A percentile compares a stretch with the other conserved stretches of the same genome.
These are phyloP conservation scores for Plasmodium gonderi DNA, from an alignment of 169 alveolate species.

Conservation along the genomic window DNA sequence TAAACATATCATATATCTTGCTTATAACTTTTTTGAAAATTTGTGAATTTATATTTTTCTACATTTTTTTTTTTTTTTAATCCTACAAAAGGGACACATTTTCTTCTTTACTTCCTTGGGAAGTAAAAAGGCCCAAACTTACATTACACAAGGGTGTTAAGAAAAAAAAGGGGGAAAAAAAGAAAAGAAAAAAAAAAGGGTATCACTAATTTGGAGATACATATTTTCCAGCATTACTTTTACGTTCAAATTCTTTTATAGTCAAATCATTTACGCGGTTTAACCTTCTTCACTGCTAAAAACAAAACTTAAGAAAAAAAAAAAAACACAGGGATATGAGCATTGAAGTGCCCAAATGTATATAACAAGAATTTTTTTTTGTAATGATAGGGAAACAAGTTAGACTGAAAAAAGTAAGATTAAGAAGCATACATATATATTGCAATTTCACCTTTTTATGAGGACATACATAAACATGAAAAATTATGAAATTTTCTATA, in stretches of 20 bases:
- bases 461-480: constrained; percentile 22
- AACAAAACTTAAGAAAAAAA: too few relatives aligned
- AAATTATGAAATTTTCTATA: constrained; percentile 24
- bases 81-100: neutral
- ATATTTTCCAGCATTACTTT: too few relatives aligned
- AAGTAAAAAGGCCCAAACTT: neutral
- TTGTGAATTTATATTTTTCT: neutral
- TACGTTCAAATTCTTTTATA: too few relatives aligned
- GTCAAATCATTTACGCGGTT: too few relatives aligned
- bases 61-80: neutral
- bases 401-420: neutral
- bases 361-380: too few relatives aligned
- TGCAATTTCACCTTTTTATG: neutral
- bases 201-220: too few relatives aligned
- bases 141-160: too few relatives aligned
- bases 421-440: neutral
- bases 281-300: too few relatives aligned
- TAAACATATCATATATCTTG: neutral
- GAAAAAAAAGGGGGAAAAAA: neutral
- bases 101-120: neutral
- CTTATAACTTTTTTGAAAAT: neutral
- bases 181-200: neutral
- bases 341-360: too few relatives aligned
- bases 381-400: too few relatives aligned
- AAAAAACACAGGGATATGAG: too few relatives aligned